phyloP scores from a whole-genome alignment of 257 asterid species.

The Rehmannia glutinosa region DNA sequence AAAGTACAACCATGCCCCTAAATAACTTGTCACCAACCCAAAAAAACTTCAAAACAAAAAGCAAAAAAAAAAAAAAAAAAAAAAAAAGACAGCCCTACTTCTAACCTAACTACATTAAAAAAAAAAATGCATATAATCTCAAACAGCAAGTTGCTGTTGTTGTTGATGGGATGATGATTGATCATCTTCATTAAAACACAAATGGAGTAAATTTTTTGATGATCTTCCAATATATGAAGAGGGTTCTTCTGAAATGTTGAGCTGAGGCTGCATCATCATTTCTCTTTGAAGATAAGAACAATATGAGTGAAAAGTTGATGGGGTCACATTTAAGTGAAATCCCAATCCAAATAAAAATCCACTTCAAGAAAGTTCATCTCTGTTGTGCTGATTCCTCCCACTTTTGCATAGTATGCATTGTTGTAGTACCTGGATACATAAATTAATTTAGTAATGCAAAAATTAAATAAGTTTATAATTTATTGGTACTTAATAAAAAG shows the following conservation, averaged over 20 bases:
- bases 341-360: slow-evolving; percentile 90
- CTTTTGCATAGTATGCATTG: slow-evolving; percentile 93
- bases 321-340: slow-evolving; percentile 81
- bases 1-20: slow-evolving; percentile 18
- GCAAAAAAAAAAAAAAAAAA: not conserved
- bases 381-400: slow-evolving; percentile 91
- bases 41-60: not conserved
- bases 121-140: slow-evolving; percentile 5
- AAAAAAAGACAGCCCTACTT: not conserved
- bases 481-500: too few species aligned
- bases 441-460: not conserved
- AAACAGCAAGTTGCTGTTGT: slow-evolving; percentile 72
- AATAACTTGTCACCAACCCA: too few species aligned
- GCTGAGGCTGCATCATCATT: slow-evolving; percentile 58
- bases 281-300: slow-evolving; percentile 66
- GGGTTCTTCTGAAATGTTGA: slow-evolving; percentile 34
- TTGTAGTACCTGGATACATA: slow-evolving; percentile 63
- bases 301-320: slow-evolving; percentile 64
- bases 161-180: slow-evolving; percentile 61
- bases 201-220: slow-evolving; percentile 34
- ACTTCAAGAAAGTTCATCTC: slow-evolving; percentile 95
- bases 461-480: too few species aligned
- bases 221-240: slow-evolving; percentile 39
- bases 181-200: slow-evolving; percentile 74
- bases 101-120: slow-evolving; percentile 37